phyloP scores from a whole-genome alignment of 352 stramenopile species.

The Globisporangium ultimum region DNA sequence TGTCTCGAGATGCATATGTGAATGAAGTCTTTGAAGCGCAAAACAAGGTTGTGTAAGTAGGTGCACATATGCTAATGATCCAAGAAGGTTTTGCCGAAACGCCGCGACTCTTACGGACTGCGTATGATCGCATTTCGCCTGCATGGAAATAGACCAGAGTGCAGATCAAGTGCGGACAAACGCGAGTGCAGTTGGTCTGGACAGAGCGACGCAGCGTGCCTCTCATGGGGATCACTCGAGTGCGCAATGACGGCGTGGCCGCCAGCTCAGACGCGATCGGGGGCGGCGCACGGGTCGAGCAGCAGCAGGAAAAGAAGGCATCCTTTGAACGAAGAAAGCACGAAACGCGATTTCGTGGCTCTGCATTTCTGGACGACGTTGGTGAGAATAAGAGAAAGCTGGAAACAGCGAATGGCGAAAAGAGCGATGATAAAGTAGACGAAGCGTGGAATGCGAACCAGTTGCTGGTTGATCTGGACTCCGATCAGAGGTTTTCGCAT shows the following conservation, averaged over 20 bases:
- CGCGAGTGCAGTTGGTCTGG: not conserved
- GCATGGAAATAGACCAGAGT: not conserved
- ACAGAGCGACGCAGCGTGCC: not conserved
- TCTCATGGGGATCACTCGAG: conserved; percentile 13
- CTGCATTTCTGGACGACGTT: not conserved
- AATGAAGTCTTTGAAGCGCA: not conserved
- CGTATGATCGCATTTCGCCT: not conserved
- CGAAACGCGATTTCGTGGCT: not conserved
- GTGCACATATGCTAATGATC: too few relatives aligned
- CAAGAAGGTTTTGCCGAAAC: conserved; percentile 1
- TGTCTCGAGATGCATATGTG: not conserved
- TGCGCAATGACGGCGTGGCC: not conserved
- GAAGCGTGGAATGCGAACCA: conserved; percentile 14
- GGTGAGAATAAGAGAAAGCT: not conserved
- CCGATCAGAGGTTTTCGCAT: conserved; percentile 32
- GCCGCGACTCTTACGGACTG: conserved; percentile 6
- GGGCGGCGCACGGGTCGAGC: not conserved
- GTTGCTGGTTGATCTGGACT: conserved; percentile 19
- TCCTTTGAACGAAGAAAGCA: not conserved
- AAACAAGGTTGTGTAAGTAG: not conserved
- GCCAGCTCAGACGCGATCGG: not conserved
- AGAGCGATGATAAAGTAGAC: conserved; percentile 2
- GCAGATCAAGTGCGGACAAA: not conserved
- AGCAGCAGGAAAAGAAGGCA: conserved; percentile 1
- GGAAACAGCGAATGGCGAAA: not conserved